A percentile compares a stretch with the other conserved stretches of the same genome.
These are phyloP conservation scores for Trichoderma sp. DNA, from an alignment of 2,329 filamentous ascomycete species.

Conservation along the genomic window DNA sequence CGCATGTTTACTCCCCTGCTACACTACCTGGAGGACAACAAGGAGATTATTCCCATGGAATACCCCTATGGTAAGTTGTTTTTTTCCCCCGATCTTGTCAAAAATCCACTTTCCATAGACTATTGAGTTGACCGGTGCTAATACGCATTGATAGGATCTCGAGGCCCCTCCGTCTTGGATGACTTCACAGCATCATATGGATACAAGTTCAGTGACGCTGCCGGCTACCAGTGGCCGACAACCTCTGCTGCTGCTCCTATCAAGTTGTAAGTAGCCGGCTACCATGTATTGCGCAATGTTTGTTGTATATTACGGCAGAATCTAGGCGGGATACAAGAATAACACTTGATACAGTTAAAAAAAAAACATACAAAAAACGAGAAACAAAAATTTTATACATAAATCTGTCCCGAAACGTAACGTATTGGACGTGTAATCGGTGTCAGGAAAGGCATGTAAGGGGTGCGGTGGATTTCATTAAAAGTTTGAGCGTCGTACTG, in stretches of 20 bases:
- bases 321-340: conserved; percentile 15
- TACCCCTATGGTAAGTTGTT: conserved; percentile 87
- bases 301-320: conserved; percentile 16
- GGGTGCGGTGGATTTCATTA: conserved; percentile 11
- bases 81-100: not conserved
- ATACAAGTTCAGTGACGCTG: conserved; percentile 97
- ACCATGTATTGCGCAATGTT: conserved; percentile 23
- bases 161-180: conserved; percentile 91
- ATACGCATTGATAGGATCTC: conserved; percentile 68
- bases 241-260: conserved; percentile 66
- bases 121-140: conserved; percentile 22
- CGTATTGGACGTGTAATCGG: conserved; percentile 9
- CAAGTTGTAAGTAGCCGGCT: conserved; percentile 69
- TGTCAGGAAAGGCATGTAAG: conserved; percentile 5
- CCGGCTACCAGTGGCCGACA: conserved; percentile 93
- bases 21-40: conserved; percentile 98
- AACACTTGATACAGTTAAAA: conserved; percentile 22
- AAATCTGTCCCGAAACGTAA: not conserved
- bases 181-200: conserved; percentile 98
- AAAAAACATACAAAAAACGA: not conserved
- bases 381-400: not conserved
- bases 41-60: conserved; percentile 99
- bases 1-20: conserved; percentile 96
- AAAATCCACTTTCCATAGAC: not conserved
- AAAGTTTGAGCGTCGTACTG: conserved; percentile 20